These are phyloP conservation scores for Suillus spraguei DNA, from an alignment of 768 basidiomycete species.

Conservation along the genomic window DNA sequence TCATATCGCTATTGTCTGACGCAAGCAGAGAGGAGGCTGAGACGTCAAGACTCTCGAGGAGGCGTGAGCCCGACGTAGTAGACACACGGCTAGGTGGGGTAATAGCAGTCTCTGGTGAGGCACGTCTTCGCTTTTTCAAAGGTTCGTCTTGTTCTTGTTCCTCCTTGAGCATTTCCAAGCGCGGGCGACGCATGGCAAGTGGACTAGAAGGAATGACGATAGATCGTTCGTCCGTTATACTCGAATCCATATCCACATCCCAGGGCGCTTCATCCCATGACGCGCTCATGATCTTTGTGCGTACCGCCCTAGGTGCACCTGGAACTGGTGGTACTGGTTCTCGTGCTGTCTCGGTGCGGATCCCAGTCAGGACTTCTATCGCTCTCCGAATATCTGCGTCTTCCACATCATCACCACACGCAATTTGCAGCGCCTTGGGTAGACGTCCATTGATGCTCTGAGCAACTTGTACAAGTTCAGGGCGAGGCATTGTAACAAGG, in stretches of 20 bases:
- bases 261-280: not conserved
- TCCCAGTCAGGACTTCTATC: slow-evolving; percentile 65
- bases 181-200: slow-evolving; percentile 22
- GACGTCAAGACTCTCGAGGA: slow-evolving; percentile 30
- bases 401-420: slow-evolving; percentile 39
- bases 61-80: slow-evolving; percentile 18
- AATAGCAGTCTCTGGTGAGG: not conserved
- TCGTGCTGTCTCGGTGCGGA: slow-evolving; percentile 29
- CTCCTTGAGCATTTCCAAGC: slow-evolving; percentile 26
- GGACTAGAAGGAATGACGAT: slow-evolving; percentile 26
- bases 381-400: slow-evolving; percentile 50
- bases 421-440: slow-evolving; percentile 54
- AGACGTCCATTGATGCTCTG: slow-evolving; percentile 56
- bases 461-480: slow-evolving; percentile 56
- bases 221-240: slow-evolving; percentile 20
- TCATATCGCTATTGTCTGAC: slow-evolving; percentile 8
- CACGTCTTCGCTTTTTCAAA: slow-evolving; percentile 12
- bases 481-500: slow-evolving; percentile 61
- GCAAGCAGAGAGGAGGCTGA: slow-evolving; percentile 28
- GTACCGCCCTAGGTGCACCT: not conserved
- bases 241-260: slow-evolving; percentile 11
- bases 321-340: not conserved
- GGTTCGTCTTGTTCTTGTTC: slow-evolving; percentile 27
- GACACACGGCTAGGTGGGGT: slow-evolving; percentile 2
- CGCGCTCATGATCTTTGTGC: not conserved